A percentile compares a stretch with the other conserved stretches of the same genome.
Evolutionary conservation across 2,329 filamentous ascomycete genomes (phyloP).

Genomic region (Fusarium domesticum): DNA sequence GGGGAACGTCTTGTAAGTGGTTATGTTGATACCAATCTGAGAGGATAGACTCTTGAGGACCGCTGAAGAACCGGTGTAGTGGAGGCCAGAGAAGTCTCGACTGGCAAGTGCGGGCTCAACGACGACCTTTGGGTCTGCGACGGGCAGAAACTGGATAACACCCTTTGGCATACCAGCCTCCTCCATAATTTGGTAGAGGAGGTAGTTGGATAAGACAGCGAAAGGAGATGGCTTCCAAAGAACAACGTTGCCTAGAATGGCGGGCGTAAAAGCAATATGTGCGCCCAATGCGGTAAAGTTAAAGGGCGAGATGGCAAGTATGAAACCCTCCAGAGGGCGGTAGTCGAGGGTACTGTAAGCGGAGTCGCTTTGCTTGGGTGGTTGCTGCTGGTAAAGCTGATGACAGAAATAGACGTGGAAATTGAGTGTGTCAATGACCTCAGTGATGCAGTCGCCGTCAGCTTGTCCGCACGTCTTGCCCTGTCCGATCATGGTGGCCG

Average conservation of each 20-base stretch:
- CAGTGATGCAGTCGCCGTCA: conserved; percentile 4
- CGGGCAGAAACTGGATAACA: conserved; percentile 36
- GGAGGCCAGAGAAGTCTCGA: conserved; percentile 35
- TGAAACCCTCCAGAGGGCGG: conserved; percentile 39
- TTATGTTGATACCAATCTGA: conserved; percentile 29
- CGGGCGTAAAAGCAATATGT: conserved; percentile 34
- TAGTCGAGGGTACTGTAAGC: conserved; percentile 31
- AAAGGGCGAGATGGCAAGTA: conserved; percentile 40
- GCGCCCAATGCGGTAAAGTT: conserved; percentile 41
- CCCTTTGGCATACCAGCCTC: conserved; percentile 37
- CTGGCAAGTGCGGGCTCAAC: conserved; percentile 31
- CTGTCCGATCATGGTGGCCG: conserved; percentile 7
- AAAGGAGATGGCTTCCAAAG: conserved; percentile 39
- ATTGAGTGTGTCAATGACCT: conserved; percentile 6
- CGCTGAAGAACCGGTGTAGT: conserved; percentile 36
- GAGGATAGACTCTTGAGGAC: conserved; percentile 33
- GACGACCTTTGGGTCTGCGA: conserved; percentile 34
- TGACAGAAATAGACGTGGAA: conserved; percentile 6
- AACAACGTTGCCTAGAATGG: conserved; percentile 40
- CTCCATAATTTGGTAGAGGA: conserved; percentile 37
- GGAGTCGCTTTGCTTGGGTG: conserved; percentile 3
- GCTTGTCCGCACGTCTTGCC: conserved; percentile 6
- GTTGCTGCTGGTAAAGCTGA: conserved; percentile 7
- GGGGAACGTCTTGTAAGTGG: conserved; percentile 35
- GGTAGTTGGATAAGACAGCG: conserved; percentile 31